Percentiles rank a stretch among this genome's conserved stretches.
phyloP scores from a whole-genome alignment of 1,139 yeast genomes.

The Kodamaea alishanica region DNA sequence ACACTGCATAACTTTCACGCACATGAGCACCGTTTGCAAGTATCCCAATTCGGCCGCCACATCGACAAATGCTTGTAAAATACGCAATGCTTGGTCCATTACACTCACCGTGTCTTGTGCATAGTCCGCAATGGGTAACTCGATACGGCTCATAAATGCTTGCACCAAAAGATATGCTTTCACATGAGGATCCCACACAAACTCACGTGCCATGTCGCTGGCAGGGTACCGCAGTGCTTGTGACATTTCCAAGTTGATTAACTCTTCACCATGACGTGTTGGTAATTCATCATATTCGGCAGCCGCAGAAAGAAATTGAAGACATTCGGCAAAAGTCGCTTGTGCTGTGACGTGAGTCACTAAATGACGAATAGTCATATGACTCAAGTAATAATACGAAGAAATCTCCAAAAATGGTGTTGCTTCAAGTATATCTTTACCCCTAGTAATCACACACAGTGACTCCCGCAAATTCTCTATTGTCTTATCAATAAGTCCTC shows the following conservation, averaged over 20 bases:
- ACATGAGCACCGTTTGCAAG: constrained; percentile 52
- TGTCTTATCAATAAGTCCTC: constrained; percentile 67
- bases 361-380: constrained; percentile 75
- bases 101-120: constrained; percentile 92
- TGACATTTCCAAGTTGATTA: constrained; percentile 87
- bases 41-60: constrained; percentile 84
- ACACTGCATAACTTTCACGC: constrained; percentile 76
- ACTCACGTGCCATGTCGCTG: constrained; percentile 58
- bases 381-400: constrained; percentile 91
- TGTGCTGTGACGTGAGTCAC: constrained; percentile 48
- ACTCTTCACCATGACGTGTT: constrained; percentile 92
- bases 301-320: constrained; percentile 73
- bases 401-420: constrained; percentile 85
- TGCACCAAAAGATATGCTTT: constrained; percentile 83
- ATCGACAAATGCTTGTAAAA: constrained; percentile 88
- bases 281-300: constrained; percentile 90
- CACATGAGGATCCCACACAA: constrained; percentile 94
- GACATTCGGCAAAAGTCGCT: constrained; percentile 64
- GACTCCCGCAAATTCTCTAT: constrained; percentile 68
- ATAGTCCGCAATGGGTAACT: constrained; percentile 92
- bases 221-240: constrained; percentile 76
- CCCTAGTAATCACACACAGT: constrained; percentile 59
- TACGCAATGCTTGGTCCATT: constrained; percentile 89
- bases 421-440: constrained; percentile 51
- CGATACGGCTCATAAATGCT: constrained; percentile 80